Base-by-base conservation (phyloP, 1,284 basidiomycete species). In the Macrocystidia cucumis region DNA sequence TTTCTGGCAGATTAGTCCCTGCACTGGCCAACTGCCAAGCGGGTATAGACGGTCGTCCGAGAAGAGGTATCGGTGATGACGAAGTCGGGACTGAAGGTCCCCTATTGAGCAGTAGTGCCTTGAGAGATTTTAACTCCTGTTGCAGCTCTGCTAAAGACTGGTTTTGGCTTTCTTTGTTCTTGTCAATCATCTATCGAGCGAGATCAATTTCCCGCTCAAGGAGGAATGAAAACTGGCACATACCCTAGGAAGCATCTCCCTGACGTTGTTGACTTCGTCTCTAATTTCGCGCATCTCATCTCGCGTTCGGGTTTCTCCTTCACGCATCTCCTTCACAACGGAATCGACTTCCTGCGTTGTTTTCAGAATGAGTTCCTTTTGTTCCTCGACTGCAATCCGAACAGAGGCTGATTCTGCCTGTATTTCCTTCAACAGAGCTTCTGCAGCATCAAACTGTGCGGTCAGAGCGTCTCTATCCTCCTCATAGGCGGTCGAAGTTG, bases 391-490 rank as follows among this genome's bases (percentile, higher is more conserved):
- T 1, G 83, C 82, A 13, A 63, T 61, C 32, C 79, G 74, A 30
- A 91, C 80, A 7, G 84, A 78, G 0, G 72, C 67, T 0, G 90
- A 84, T 44, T 87, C 81, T 0, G 69, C 63, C 44, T 92, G 84
- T 30, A 98, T 85, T 44, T 91, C 84, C 46, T 81, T 78, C 17
- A 97, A 58, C 4, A 91, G 62, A 1, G 75, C 73, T 46, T 92
- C 87, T 1, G 92, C 92, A 12, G 86, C 90, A 57, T 98, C 95
- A 55, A 97, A 98, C 50, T 97, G 91, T 22, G 85, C 83, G 6
- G 80, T 79, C 34, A 98, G 70, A 1, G 82, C 81, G 45, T 90
- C 78, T 16, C 87, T 78, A 44, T 96, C 92, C 35, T 78, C 74
- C 60, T 96, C 90, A 54, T 98, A 97, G 2, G 90, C 85, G 12